A percentile compares a stretch with the other conserved stretches of the same genome.
Evolutionary conservation across 2,329 filamentous ascomycete genomes (phyloP).

Genomic region (Beauveria australis): DNA sequence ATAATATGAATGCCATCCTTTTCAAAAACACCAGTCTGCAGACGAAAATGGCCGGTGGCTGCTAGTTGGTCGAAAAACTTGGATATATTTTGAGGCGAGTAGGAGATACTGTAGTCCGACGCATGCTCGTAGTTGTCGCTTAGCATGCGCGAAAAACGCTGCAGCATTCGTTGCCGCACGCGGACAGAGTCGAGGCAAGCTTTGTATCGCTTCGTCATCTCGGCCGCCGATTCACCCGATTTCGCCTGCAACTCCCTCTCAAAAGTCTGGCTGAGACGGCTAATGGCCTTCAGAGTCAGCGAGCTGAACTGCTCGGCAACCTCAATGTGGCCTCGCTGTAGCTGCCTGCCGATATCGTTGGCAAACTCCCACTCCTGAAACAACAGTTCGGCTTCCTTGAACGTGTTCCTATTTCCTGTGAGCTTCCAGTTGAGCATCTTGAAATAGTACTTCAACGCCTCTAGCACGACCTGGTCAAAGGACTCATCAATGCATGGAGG

Average conservation of each 20-base stretch:
- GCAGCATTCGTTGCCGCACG: conserved; percentile 90
- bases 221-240: conserved; percentile 71
- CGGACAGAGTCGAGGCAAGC: conserved; percentile 91
- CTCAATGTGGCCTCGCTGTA: conserved; percentile 92
- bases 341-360: conserved; percentile 81
- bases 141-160: conserved; percentile 85
- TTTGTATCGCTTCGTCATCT: conserved; percentile 97
- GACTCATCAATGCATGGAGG: conserved; percentile 95
- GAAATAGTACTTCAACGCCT: conserved; percentile 96
- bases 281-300: conserved; percentile 85
- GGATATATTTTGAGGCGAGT: conserved; percentile 57
- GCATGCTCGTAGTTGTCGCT: conserved; percentile 94
- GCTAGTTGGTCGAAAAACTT: conserved; percentile 75
- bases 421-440: conserved; percentile 98
- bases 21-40: conserved; percentile 63
- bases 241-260: conserved; percentile 82
- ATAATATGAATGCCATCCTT: conserved; percentile 74
- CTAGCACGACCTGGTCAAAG: conserved; percentile 84
- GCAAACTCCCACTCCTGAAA: conserved; percentile 98
- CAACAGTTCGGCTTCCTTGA: conserved; percentile 95
- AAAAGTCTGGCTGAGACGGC: conserved; percentile 81
- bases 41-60: conserved; percentile 77
- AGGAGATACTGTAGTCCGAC: conserved; percentile 84
- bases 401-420: conserved; percentile 95
- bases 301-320: conserved; percentile 96